These are phyloP conservation scores for Catenaria anguillulae DNA, from an alignment of 371 early-diverging fungal genomes.

Conservation along the genomic window DNA sequence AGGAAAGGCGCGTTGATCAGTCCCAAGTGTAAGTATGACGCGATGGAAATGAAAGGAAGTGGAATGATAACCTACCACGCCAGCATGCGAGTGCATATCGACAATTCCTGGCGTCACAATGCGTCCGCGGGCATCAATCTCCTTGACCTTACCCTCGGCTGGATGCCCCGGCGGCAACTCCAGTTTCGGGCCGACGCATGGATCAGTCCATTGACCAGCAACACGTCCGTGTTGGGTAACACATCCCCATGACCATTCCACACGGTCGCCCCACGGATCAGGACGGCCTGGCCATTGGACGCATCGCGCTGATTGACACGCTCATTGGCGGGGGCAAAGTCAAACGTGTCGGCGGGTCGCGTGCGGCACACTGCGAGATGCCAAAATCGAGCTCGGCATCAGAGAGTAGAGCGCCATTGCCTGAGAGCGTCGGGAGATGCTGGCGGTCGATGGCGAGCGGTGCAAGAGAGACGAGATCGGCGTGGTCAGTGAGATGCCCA, in stretches of 20 bases:
- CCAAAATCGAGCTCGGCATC: not conserved
- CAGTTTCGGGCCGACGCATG: constrained; percentile 22
- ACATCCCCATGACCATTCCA: constrained; percentile 35
- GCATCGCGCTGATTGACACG: not conserved
- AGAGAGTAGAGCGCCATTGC: not conserved
- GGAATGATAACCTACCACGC: too few relatives aligned
- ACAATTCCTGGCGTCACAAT: constrained; percentile 65
- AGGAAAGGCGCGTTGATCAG: too few relatives aligned
- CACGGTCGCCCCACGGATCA: constrained; percentile 28
- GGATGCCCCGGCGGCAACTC: not conserved
- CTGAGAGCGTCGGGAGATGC: too few relatives aligned
- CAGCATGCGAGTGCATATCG: constrained; percentile 40
- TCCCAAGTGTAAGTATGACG: too few relatives aligned
- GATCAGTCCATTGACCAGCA: constrained; percentile 42
- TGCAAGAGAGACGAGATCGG: too few relatives aligned
- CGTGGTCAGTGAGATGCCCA: too few relatives aligned
- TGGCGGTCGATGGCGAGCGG: too few relatives aligned
- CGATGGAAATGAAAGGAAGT: too few relatives aligned
- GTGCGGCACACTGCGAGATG: not conserved
- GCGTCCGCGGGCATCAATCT: constrained; percentile 47
- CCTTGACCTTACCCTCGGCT: constrained; percentile 10
- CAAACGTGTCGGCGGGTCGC: not conserved
- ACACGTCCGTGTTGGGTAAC: constrained; percentile 30
- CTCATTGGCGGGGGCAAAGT: not conserved
- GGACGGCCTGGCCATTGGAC: not conserved